phyloP scores from a whole-genome alignment of 106 monocot genomes.

The Platanthera zijinensis region DNA sequence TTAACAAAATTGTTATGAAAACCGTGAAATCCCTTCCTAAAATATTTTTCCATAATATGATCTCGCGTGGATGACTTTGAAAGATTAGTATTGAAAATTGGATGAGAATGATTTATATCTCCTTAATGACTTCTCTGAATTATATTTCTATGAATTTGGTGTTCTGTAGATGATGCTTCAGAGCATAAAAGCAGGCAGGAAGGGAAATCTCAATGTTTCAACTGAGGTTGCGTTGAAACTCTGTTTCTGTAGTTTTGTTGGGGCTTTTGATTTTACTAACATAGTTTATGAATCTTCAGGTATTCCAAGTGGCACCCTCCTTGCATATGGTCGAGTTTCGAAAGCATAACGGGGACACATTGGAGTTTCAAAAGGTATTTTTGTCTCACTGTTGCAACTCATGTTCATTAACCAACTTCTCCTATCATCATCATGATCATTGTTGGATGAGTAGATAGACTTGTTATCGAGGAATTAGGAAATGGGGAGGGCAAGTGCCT shows the following conservation, averaged over 20 bases:
- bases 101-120: too few relatives aligned
- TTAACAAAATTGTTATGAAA: too few relatives aligned
- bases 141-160: conserved; percentile 1
- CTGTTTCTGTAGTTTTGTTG: not conserved
- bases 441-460: too few relatives aligned
- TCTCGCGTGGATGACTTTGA: not conserved
- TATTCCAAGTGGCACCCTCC: conserved; percentile 86
- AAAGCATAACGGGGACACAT: conserved; percentile 77
- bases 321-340: conserved; percentile 85
- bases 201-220: conserved; percentile 79
- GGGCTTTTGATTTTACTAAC: not conserved
- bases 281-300: conserved; percentile 22
- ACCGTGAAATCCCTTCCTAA: not conserved
- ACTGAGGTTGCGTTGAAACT: conserved; percentile 14
- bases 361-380: conserved; percentile 76
- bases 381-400: too few relatives aligned
- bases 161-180: conserved; percentile 55
- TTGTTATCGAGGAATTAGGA: too few relatives aligned
- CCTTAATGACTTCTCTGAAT: not conserved
- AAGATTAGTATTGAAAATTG: too few relatives aligned
- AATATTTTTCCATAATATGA: not conserved
- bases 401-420: too few relatives aligned
- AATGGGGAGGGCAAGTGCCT: too few relatives aligned
- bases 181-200: conserved; percentile 74
- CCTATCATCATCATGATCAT: too few relatives aligned